A percentile compares a stretch with the other conserved stretches of the same genome.
Conservation (phyloP, 2,329 filamentous ascomycete genomes). For the Seiridium cupressi region DNA sequence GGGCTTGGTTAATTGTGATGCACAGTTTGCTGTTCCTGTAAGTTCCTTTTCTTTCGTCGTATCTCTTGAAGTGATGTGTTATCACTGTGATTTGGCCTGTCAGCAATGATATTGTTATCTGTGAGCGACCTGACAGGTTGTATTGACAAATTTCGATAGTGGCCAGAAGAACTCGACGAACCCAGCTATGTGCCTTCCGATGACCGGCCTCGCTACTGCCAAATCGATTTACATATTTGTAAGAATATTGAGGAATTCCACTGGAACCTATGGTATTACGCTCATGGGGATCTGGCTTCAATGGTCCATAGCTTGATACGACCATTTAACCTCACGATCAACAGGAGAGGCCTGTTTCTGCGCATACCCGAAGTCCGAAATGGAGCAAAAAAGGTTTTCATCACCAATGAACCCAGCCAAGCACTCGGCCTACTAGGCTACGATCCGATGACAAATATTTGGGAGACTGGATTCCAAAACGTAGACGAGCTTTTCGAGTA, state of each 20-base stretch:
- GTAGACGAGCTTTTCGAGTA: background rate
- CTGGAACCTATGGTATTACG: background rate
- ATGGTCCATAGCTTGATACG: background rate
- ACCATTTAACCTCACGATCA: background rate
- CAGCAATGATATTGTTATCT: too few species aligned
- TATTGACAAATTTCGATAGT: background rate
- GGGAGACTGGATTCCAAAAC: background rate
- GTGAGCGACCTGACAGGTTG: too few species aligned
- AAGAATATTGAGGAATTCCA: background rate
- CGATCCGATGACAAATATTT: background rate
- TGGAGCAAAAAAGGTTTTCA: background rate
- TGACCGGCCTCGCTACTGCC: background rate
- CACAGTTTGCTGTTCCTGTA: conserved; percentile 1
- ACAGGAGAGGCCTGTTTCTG: background rate
- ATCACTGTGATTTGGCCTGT: too few species aligned
- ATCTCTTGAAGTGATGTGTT: too few species aligned
- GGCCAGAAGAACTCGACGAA: background rate
- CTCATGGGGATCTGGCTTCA: background rate
- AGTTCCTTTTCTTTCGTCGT: background rate
- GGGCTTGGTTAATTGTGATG: background rate
- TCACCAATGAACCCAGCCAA: background rate
- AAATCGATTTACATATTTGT: background rate
- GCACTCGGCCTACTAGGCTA: background rate
- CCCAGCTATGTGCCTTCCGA: too few species aligned
- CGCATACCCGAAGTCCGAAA: background rate